These are phyloP conservation scores for Verticillium dahliae DNA, from an alignment of 2,329 filamentous ascomycete species.

Conservation along the genomic window DNA sequence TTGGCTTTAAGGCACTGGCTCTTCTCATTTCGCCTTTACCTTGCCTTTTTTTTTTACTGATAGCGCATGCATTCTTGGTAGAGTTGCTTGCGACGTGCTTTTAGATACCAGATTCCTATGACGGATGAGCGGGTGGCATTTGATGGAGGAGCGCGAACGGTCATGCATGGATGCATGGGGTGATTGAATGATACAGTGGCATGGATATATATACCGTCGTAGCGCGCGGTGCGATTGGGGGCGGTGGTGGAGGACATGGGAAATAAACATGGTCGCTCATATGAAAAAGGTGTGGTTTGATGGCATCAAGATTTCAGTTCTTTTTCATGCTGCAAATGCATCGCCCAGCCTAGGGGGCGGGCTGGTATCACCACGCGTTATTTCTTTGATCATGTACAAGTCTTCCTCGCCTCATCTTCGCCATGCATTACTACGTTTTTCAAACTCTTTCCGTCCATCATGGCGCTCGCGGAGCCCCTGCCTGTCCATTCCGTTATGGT, in stretches of 20 bases:
- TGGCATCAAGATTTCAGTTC: not conserved
- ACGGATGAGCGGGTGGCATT: not conserved
- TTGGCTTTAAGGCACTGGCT: not conserved
- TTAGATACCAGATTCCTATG: not conserved
- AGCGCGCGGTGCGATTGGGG: not conserved
- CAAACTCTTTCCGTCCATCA: not conserved
- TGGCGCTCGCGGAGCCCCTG: not conserved
- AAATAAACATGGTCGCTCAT: not conserved
- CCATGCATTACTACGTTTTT: not conserved
- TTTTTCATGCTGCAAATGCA: not conserved
- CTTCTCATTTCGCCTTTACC: not conserved
- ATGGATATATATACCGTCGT: not conserved
- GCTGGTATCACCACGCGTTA: not conserved
- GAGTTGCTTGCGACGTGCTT: not conserved
- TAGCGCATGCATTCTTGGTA: not conserved
- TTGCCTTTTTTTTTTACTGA: not conserved
- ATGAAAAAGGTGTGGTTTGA: not conserved
- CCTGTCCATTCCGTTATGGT: not conserved
- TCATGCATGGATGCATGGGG: not conserved
- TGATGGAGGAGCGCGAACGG: no score
- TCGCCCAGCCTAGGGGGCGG: not conserved
- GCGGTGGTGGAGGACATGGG: not conserved
- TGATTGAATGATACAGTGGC: not conserved
- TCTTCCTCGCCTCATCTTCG: not conserved
- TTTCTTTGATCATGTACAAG: not conserved